A percentile compares a stretch with the other conserved stretches of the same genome.
Conservation (phyloP, 2,329 filamentous ascomycete species). For the Acrocalymma vagum region DNA sequence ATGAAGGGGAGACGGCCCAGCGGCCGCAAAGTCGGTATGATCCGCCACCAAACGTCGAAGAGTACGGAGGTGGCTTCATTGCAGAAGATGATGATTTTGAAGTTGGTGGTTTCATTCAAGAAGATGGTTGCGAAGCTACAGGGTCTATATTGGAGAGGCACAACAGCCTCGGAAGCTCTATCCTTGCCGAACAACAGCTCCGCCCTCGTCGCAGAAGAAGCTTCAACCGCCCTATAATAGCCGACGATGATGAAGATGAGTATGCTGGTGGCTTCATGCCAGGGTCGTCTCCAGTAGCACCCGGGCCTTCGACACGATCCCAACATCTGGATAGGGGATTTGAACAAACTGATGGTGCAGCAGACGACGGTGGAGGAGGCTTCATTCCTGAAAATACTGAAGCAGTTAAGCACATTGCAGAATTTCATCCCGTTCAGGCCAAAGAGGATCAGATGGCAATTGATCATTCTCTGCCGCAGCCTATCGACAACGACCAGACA, state of each 20-base stretch:
- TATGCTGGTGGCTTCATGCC: slow-evolving; percentile 26
- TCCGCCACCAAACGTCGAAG: slow-evolving; percentile 9
- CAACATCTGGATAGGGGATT: slow-evolving; percentile 45
- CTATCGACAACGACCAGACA: not conserved
- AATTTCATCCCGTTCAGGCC: no score
- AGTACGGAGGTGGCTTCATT: slow-evolving; percentile 27
- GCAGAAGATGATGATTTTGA: slow-evolving; percentile 14
- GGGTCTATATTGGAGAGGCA: slow-evolving; percentile 35
- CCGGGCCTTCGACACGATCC: slow-evolving; percentile 3
- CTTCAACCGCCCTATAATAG: slow-evolving; percentile 31
- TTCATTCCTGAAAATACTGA: slow-evolving; percentile 16
- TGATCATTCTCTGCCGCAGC: not conserved
- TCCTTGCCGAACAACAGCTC: slow-evolving; percentile 37
- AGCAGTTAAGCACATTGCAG: no score
- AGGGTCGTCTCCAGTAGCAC: slow-evolving; percentile 10
- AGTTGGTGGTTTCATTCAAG: slow-evolving; percentile 20
- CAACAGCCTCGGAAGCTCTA: slow-evolving; percentile 43
- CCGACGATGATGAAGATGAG: slow-evolving; percentile 31
- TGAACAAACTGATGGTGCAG: slow-evolving; percentile 43
- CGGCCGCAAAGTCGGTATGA: slow-evolving; percentile 24
- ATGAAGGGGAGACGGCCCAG: slow-evolving; percentile 56
- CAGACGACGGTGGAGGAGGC: slow-evolving; percentile 21
- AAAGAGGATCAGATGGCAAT: not conserved
- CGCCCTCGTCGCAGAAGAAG: slow-evolving; percentile 30
- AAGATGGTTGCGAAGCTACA: slow-evolving; percentile 17